These are phyloP conservation scores for Cajanus cajan DNA, from an alignment of 306 rosid genomes.

Conservation along the genomic window DNA sequence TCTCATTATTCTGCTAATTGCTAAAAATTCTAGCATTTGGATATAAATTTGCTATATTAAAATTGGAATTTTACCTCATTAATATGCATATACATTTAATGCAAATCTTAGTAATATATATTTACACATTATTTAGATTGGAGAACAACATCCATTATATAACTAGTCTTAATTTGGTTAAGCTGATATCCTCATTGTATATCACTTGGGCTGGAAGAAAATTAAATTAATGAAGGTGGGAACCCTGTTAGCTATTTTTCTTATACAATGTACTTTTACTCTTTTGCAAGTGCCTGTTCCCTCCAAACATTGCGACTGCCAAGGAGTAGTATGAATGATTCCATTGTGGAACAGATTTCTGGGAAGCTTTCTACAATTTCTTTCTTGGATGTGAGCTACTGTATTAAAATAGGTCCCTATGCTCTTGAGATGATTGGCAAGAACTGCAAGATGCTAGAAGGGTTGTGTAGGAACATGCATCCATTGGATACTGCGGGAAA, in stretches of 20 bases:
- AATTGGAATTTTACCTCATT: too few relatives aligned
- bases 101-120: too few relatives aligned
- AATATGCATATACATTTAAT: too few relatives aligned
- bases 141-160: too few relatives aligned
- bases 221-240: neutral
- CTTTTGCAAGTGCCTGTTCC: conserved; percentile 81
- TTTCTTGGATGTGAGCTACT: conserved; percentile 96
- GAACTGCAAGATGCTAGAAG: conserved; percentile 75
- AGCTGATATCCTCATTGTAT: neutral
- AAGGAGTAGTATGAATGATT: conserved; percentile 64
- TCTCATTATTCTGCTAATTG: neutral
- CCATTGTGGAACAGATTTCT: conserved; percentile 62
- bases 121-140: too few relatives aligned
- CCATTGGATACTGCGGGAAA: conserved; percentile 83
- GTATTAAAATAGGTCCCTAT: conserved; percentile 58
- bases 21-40: neutral
- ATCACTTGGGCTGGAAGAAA: neutral
- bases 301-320: conserved; percentile 77
- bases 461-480: conserved; percentile 89
- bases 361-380: conserved; percentile 70
- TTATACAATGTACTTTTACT: conserved; percentile 35
- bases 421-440: conserved; percentile 79
- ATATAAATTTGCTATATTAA: neutral
- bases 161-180: neutral
- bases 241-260: conserved; percentile 8